Percentiles rank a stretch among this genome's conserved stretches.
These are phyloP conservation scores for Eruca vesicaria DNA, from an alignment of 441 rosid genomes.

Conservation along the genomic window DNA sequence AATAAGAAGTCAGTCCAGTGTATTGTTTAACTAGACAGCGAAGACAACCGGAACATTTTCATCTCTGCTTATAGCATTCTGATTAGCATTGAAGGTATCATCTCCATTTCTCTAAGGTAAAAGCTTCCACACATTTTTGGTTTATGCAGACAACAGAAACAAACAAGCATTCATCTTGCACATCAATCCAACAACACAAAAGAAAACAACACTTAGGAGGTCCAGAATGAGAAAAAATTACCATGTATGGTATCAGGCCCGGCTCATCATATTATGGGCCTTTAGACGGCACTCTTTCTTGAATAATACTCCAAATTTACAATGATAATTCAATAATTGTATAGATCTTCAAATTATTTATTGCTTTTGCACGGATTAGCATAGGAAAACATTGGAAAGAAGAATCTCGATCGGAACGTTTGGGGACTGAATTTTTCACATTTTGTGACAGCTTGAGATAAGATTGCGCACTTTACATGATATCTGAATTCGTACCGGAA, in stretches of 20 bases:
- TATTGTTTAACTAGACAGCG: background rate
- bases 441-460: background rate
- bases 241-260: too few species aligned
- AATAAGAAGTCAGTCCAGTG: too few species aligned
- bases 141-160: constrained; percentile 14
- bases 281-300: too few species aligned
- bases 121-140: constrained; percentile 58
- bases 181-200: constrained; percentile 5
- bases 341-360: too few species aligned
- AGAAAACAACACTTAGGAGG: background rate
- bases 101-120: constrained; percentile 39
- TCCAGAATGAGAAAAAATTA: constrained; percentile 2
- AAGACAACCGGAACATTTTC: constrained; percentile 34
- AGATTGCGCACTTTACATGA: too few species aligned
- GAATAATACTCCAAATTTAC: too few species aligned
- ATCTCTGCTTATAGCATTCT: constrained; percentile 31
- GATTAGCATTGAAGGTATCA: constrained; percentile 29
- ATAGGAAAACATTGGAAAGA: too few species aligned
- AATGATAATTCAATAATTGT: too few species aligned
- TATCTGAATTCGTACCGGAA: too few species aligned
- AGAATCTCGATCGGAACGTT: background rate
- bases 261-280: too few species aligned
- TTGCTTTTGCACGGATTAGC: too few species aligned
- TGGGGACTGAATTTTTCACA: background rate
- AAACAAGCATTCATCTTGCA: constrained; percentile 23